These are phyloP conservation scores for Multifurca ochricompacta DNA, from an alignment of 768 basidiomycete genomes.

Conservation along the genomic window DNA sequence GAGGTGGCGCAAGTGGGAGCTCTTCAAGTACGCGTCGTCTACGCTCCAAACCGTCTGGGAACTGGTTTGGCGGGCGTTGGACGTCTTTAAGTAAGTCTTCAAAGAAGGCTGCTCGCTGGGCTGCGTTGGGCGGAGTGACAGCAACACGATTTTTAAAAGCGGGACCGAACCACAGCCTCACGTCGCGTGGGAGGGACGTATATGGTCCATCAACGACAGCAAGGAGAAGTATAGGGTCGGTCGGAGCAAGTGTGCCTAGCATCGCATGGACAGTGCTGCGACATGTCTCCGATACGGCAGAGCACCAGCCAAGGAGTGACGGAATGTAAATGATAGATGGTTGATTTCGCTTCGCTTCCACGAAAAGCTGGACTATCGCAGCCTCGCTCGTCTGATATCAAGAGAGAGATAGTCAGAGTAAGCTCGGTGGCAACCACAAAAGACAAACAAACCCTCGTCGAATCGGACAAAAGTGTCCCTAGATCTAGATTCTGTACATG, in stretches of 20 bases:
- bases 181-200: slow-evolving; percentile 65
- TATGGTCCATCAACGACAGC: slow-evolving; percentile 80
- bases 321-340: slow-evolving; percentile 96
- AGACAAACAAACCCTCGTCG: slow-evolving; percentile 60
- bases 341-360: slow-evolving; percentile 95
- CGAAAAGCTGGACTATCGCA: slow-evolving; percentile 87
- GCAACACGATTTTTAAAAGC: slow-evolving; percentile 67
- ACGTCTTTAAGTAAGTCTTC: slow-evolving; percentile 61
- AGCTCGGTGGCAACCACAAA: not conserved
- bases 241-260: slow-evolving; percentile 84
- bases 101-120: slow-evolving; percentile 72
- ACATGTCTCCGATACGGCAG: slow-evolving; percentile 75
- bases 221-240: slow-evolving; percentile 88
- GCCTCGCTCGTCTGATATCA: slow-evolving; percentile 72
- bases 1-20: slow-evolving; percentile 81
- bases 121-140: slow-evolving; percentile 42
- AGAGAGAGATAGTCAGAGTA: not conserved
- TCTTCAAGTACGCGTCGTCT: slow-evolving; percentile 79
- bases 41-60: slow-evolving; percentile 82
- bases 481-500: slow-evolving; percentile 92
- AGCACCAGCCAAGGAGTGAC: slow-evolving; percentile 77
- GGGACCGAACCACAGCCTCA: slow-evolving; percentile 86
- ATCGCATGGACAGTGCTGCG: slow-evolving; percentile 82
- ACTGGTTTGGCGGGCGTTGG: slow-evolving; percentile 70
- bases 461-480: slow-evolving; percentile 81